Evolutionary conservation across 2,329 filamentous ascomycete genomes (phyloP).

Genomic region (Coleophoma eucalyptorum): DNA sequence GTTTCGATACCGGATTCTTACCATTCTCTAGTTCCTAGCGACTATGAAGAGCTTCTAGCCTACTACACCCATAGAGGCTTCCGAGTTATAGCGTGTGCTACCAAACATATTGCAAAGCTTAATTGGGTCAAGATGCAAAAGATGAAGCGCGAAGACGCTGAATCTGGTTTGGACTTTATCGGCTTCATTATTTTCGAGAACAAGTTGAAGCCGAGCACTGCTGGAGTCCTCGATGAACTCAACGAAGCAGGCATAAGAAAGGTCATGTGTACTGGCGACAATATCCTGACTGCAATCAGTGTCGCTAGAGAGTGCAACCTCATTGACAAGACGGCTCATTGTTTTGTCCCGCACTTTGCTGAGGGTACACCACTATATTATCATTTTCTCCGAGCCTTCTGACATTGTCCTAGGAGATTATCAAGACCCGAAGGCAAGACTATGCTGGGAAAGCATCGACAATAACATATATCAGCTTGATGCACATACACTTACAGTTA

Average conservation of each 20-base stretch:
- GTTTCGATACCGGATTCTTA: not conserved
- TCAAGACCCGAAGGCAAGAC: constrained; percentile 66
- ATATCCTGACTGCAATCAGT: constrained; percentile 94
- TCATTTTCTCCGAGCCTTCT: not conserved
- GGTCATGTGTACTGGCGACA: constrained; percentile 97
- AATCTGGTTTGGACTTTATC: constrained; percentile 79
- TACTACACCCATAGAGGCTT: constrained; percentile 96
- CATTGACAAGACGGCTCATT: constrained; percentile 76
- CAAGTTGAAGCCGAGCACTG: constrained; percentile 87
- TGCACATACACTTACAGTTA: constrained; percentile 67
- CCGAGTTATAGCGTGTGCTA: constrained; percentile 92
- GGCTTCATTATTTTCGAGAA: constrained; percentile 99
- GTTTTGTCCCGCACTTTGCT: constrained; percentile 86
- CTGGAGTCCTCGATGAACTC: constrained; percentile 77
- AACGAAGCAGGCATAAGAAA: constrained; percentile 78
- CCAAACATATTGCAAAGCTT: constrained; percentile 80
- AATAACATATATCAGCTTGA: constrained; percentile 76
- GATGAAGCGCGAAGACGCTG: constrained; percentile 82
- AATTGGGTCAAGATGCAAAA: constrained; percentile 95
- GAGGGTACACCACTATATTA: constrained; percentile 48
- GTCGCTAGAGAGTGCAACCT: constrained; percentile 88
- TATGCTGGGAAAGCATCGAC: constrained; percentile 95
- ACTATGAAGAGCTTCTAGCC: constrained; percentile 85
- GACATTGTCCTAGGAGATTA: constrained; percentile 51
- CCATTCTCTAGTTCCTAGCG: constrained; percentile 59